Conservation (phyloP, 176 grass and related monocot genomes). For the Triticum monococcum region DNA sequence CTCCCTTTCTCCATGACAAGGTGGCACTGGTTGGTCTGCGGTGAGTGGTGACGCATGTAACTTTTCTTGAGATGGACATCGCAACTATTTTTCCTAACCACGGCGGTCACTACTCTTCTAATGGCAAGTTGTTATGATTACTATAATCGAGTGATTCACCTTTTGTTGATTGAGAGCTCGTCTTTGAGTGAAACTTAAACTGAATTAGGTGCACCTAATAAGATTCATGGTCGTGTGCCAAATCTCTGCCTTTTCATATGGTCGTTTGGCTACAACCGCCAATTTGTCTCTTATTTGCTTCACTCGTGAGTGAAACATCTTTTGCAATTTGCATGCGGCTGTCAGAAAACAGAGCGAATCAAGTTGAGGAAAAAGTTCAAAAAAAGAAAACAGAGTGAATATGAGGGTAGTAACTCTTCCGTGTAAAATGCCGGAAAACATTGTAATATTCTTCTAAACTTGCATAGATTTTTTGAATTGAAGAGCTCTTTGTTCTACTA, state of each 20-base stretch:
- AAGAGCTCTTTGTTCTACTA: not conserved
- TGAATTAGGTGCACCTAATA: conserved; percentile 47
- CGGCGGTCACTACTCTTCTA: not conserved
- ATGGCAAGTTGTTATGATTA: not conserved
- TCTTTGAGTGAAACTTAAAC: conserved; percentile 46
- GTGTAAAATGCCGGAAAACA: not conserved
- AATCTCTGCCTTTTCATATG: conserved; percentile 5
- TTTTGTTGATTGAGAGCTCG: conserved; percentile 10
- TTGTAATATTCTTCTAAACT: no score
- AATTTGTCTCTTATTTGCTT: not conserved
- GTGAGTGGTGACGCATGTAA: not conserved
- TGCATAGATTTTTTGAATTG: no score
- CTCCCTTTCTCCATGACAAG: not conserved
- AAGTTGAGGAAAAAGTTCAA: no score
- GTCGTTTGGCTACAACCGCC: not conserved
- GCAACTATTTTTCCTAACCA: conserved; percentile 16
- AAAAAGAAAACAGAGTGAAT: not conserved
- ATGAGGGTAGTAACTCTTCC: not conserved
- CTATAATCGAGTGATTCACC: not conserved
- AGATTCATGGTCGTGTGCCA: conserved; percentile 14
- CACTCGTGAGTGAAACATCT: no score
- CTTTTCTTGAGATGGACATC: conserved; percentile 22
- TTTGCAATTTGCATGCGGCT: not conserved
- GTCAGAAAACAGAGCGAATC: not conserved
- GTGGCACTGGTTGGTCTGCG: not conserved